phyloP scores from a whole-genome alignment of 495 filamentous ascomycete genomes.

The Oidiodendron maius region DNA sequence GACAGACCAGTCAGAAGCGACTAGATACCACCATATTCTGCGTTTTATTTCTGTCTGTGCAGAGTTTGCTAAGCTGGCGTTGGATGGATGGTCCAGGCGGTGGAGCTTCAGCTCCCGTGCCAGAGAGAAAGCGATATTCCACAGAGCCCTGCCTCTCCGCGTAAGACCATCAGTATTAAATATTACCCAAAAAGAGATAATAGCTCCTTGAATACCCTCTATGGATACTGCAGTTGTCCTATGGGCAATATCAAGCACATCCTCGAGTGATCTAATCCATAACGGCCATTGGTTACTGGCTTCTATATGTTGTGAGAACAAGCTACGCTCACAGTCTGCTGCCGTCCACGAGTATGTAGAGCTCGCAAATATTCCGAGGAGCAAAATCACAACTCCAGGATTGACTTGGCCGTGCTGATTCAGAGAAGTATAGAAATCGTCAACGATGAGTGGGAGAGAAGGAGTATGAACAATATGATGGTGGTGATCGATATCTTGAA shows the following conservation, averaged over 20 bases:
- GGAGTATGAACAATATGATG: constrained; percentile 37
- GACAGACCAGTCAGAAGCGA: constrained; percentile 38
- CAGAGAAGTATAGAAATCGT: constrained; percentile 31
- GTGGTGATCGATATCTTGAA: constrained; percentile 32
- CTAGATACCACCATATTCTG: constrained; percentile 45
- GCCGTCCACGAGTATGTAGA: constrained; percentile 35
- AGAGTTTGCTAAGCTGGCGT: constrained; percentile 17
- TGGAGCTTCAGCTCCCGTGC: constrained; percentile 37
- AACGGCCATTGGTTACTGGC: constrained; percentile 24
- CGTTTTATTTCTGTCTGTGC: constrained; percentile 34
- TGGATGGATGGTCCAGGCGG: constrained; percentile 32
- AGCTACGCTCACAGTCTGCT: constrained; percentile 7
- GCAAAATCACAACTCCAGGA: constrained; percentile 30
- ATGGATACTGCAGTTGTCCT: constrained; percentile 24
- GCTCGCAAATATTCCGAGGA: constrained; percentile 38
- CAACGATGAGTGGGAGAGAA: constrained; percentile 27
- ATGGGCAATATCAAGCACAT: constrained; percentile 33
- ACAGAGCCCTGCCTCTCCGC: constrained; percentile 26
- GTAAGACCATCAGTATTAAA: constrained; percentile 36
- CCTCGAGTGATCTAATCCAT: constrained; percentile 34
- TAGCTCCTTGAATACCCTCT: constrained; percentile 38
- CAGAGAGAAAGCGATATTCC: constrained; percentile 25
- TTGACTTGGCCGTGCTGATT: constrained; percentile 20
- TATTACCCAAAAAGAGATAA: constrained; percentile 33
- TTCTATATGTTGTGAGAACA: constrained; percentile 28